phyloP scores from a whole-genome alignment of 2,329 filamentous ascomycete species.

The Curvularia eragrostidis region DNA sequence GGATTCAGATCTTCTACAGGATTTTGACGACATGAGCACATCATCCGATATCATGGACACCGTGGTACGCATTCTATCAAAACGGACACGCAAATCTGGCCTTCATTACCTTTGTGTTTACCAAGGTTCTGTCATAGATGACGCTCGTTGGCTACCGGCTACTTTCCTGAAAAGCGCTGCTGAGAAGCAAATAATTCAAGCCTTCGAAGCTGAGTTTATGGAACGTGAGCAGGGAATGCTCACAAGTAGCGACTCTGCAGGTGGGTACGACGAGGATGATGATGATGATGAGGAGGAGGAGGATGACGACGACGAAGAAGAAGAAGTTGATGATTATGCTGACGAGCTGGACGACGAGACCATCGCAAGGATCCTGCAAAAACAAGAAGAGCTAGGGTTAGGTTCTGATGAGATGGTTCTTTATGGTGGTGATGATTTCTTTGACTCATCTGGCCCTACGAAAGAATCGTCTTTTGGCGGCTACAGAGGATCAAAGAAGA shows the following conservation, averaged over 20 bases:
- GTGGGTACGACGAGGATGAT: constrained; percentile 55
- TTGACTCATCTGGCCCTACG: constrained; percentile 41
- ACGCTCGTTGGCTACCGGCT: constrained; percentile 58
- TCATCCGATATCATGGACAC: constrained; percentile 55
- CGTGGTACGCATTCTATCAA: constrained; percentile 54
- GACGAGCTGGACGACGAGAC: constrained; percentile 64
- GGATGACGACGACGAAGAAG: constrained; percentile 34
- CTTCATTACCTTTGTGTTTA: constrained; percentile 62
- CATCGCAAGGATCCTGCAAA: constrained; percentile 66
- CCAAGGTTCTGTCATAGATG: constrained; percentile 52
- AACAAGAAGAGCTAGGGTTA: constrained; percentile 69
- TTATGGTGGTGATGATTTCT: constrained; percentile 58
- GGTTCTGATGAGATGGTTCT: constrained; percentile 65
- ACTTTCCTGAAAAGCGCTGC: constrained; percentile 30
- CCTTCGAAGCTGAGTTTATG: constrained; percentile 33
- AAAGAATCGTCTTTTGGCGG: constrained; percentile 21
- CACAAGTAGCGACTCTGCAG: constrained; percentile 29
- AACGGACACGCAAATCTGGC: constrained; percentile 54
- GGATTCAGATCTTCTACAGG: constrained; percentile 54
- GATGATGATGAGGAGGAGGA: constrained; percentile 48
- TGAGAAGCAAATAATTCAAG: constrained; percentile 37
- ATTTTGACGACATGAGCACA: constrained; percentile 59
- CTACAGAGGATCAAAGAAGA: constrained; percentile 38
- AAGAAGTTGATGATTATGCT: constrained; percentile 1
- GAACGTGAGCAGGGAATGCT: constrained; percentile 25